Evolutionary conservation across 129 eudicot genomes (phyloP).

Genomic region (Solidago caesia): DNA sequence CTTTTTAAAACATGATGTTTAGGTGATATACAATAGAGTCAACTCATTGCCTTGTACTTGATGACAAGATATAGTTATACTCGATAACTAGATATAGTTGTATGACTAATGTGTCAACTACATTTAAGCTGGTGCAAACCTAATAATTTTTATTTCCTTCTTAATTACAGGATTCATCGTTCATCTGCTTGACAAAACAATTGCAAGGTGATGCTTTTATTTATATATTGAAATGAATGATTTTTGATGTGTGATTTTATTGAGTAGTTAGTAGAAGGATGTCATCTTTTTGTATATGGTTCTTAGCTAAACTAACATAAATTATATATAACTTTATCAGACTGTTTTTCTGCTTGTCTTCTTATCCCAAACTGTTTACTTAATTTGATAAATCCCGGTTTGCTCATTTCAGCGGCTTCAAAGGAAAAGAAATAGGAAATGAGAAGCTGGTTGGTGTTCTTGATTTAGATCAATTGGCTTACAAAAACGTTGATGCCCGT

Average conservation of each 20-base stretch:
- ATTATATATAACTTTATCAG: not conserved
- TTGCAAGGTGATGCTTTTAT: slow-evolving; percentile 52
- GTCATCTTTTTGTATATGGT: not conserved
- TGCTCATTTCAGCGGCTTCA: slow-evolving; percentile 52
- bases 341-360: not conserved
- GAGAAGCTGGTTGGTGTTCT: slow-evolving; percentile 62
- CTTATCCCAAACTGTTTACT: not conserved
- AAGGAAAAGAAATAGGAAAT: slow-evolving; percentile 65
- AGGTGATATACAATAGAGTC: not conserved
- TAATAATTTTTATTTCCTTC: slow-evolving; percentile 13
- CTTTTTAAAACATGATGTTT: not conserved
- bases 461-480: slow-evolving; percentile 50
- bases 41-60: too few species aligned
- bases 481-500: slow-evolving; percentile 70
- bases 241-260: slow-evolving; percentile 1
- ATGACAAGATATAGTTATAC: not conserved
- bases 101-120: not conserved
- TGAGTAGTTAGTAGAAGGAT: not conserved
- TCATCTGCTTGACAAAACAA: slow-evolving; percentile 65
- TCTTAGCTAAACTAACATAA: not conserved
- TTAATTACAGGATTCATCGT: slow-evolving; percentile 64
- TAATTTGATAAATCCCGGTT: slow-evolving; percentile 15
- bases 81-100: not conserved
- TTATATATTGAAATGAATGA: not conserved
- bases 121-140: slow-evolving; percentile 18